Evolutionary conservation across 768 basidiomycete species (phyloP).

Genomic region (Hericium coralloides): DNA sequence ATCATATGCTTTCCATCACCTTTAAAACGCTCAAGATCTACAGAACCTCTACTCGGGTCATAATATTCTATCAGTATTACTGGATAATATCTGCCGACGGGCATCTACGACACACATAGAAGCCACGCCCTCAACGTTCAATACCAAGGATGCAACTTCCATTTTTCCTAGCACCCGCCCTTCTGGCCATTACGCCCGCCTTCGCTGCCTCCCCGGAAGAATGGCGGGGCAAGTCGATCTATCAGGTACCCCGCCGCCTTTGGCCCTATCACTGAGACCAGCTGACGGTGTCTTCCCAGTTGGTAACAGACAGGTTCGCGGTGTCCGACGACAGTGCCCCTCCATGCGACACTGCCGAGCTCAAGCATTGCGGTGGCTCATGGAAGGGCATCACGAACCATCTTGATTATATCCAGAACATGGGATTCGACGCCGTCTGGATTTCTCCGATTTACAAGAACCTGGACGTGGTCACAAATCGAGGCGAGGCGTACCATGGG

Average conservation of each 20-base stretch:
- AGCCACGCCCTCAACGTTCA: not conserved
- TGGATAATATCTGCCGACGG: not conserved
- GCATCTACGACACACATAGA: not conserved
- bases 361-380: constrained; percentile 49
- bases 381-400: constrained; percentile 43
- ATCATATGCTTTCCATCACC: not conserved
- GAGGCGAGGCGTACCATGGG: constrained; percentile 54
- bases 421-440: constrained; percentile 57
- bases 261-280: not conserved
- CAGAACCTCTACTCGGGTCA: too few species aligned
- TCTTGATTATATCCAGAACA: constrained; percentile 53
- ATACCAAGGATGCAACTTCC: not conserved
- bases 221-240: not conserved
- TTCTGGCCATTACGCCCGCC: not conserved
- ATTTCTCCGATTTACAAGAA: constrained; percentile 46
- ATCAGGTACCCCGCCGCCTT: not conserved
- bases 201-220: not conserved
- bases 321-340: constrained; percentile 30
- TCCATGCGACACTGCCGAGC: constrained; percentile 35
- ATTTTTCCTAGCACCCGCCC: not conserved
- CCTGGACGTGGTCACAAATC: constrained; percentile 35
- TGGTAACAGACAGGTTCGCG: constrained; percentile 48
- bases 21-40: not conserved
- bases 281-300: not conserved
- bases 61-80: not conserved